phyloP scores from a whole-genome alignment of 1,284 basidiomycete genomes.

The Athelia sp. region DNA sequence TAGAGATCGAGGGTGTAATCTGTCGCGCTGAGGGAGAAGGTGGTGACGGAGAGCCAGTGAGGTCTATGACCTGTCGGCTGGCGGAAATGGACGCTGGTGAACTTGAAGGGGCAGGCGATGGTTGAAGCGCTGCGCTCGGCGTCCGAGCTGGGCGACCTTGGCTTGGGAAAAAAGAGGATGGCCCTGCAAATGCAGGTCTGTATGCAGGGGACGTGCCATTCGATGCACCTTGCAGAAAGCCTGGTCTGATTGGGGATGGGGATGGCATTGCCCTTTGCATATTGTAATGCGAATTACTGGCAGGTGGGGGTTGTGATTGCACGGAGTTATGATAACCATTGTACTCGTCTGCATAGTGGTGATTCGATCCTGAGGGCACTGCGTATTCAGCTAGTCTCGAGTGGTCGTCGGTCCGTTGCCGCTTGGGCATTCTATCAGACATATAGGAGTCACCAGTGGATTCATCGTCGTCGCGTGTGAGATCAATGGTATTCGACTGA shows the following conservation, averaged over 20 bases:
- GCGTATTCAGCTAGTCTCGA: neutral
- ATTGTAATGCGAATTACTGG: neutral
- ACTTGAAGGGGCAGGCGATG: conserved; percentile 13
- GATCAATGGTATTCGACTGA: conserved; percentile 47
- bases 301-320: conserved; percentile 12
- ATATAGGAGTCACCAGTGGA: conserved; percentile 18
- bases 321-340: conserved; percentile 12
- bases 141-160: conserved; percentile 4
- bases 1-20: conserved; percentile 15
- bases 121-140: conserved; percentile 11
- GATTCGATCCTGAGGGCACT: too few species aligned
- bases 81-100: conserved; percentile 16
- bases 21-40: conserved; percentile 36
- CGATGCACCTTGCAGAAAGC: neutral
- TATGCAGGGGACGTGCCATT: conserved; percentile 20
- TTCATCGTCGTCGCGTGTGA: conserved; percentile 57
- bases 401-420: conserved; percentile 29
- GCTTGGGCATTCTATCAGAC: conserved; percentile 31
- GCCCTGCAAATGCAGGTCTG: conserved; percentile 43
- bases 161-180: conserved; percentile 24
- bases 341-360: too few species aligned
- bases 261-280: conserved; percentile 2
- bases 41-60: conserved; percentile 71
- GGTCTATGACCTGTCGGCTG: conserved; percentile 62
- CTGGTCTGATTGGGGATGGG: neutral